These are phyloP conservation scores for Phytopythium kandeliae DNA, from an alignment of 352 stramenopile genomes.

Conservation along the genomic window DNA sequence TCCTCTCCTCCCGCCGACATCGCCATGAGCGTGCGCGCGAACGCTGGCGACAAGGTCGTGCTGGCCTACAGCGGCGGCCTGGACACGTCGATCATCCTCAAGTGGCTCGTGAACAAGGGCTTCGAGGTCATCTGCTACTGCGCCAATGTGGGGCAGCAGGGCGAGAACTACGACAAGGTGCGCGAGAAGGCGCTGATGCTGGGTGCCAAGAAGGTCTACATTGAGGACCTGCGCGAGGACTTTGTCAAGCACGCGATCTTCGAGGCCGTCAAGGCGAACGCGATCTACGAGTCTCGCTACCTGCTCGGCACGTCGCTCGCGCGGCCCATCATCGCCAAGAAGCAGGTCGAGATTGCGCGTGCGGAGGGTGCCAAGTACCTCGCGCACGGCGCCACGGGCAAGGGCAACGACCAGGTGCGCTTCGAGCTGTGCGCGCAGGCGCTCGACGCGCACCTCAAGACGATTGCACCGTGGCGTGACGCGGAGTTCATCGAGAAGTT, in stretches of 20 bases:
- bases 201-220: slow-evolving; percentile 88
- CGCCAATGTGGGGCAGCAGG: slow-evolving; percentile 97
- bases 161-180: slow-evolving; percentile 93
- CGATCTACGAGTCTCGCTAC: slow-evolving; percentile 98
- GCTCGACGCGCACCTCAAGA: slow-evolving; percentile 94
- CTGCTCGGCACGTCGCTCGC: slow-evolving; percentile 97
- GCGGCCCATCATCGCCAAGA: slow-evolving; percentile 97
- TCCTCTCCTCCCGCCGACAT: slow-evolving; percentile 2
- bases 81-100: slow-evolving; percentile 98
- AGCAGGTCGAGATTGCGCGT: slow-evolving; percentile 92
- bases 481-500: slow-evolving; percentile 98
- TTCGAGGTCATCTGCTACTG: slow-evolving; percentile 99
- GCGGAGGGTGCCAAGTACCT: slow-evolving; percentile 91
- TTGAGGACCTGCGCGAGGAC: slow-evolving; percentile 96
- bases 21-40: slow-evolving; percentile 67
- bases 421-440: slow-evolving; percentile 98
- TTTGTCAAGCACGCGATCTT: slow-evolving; percentile 96
- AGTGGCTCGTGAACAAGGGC: slow-evolving; percentile 97
- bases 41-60: slow-evolving; percentile 89
- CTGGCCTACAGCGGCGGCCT: slow-evolving; percentile 97
- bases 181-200: slow-evolving; percentile 86
- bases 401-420: slow-evolving; percentile 99
- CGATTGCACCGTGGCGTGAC: slow-evolving; percentile 97
- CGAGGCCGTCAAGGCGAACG: slow-evolving; percentile 94
- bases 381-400: slow-evolving; percentile 97